Evolutionary conservation across 1,139 yeast species (phyloP).

Genomic region (Spathaspora sp.): DNA sequence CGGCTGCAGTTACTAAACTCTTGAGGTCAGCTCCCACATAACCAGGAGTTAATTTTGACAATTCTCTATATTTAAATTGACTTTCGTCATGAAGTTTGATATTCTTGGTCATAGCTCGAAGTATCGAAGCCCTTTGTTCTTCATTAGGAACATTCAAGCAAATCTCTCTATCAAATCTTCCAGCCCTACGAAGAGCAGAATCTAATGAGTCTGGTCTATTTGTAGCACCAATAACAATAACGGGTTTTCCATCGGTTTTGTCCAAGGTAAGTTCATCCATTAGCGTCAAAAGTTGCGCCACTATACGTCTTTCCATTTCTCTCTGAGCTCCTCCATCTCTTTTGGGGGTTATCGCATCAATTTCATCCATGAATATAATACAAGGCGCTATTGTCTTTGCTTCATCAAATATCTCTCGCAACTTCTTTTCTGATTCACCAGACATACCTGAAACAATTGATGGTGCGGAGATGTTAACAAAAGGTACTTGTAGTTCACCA

Average conservation of each 20-base stretch:
- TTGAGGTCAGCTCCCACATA: slow-evolving; percentile 97
- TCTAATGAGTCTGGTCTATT: slow-evolving; percentile 51
- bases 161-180: slow-evolving; percentile 50
- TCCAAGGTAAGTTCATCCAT: slow-evolving; percentile 81
- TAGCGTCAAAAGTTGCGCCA: slow-evolving; percentile 89
- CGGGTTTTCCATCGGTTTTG: slow-evolving; percentile 90
- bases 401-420: slow-evolving; percentile 90
- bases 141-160: slow-evolving; percentile 90
- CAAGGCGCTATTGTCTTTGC: slow-evolving; percentile 92
- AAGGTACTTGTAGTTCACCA: slow-evolving; percentile 91
- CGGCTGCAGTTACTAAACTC: slow-evolving; percentile 93
- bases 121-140: slow-evolving; percentile 71
- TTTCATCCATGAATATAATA: slow-evolving; percentile 88
- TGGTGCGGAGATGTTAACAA: slow-evolving; percentile 89
- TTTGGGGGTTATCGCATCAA: slow-evolving; percentile 97
- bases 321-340: slow-evolving; percentile 95
- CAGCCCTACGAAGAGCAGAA: slow-evolving; percentile 49
- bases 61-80: slow-evolving; percentile 59
- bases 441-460: slow-evolving; percentile 99
- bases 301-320: slow-evolving; percentile 97
- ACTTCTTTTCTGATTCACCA: slow-evolving; percentile 95
- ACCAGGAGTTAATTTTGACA: slow-evolving; percentile 96
- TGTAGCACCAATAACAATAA: slow-evolving; percentile 53
- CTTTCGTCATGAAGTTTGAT: slow-evolving; percentile 64
- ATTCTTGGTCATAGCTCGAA: slow-evolving; percentile 67